These are phyloP conservation scores for Lyophyllum atratum DNA, from an alignment of 768 basidiomycete species.

Conservation along the genomic window DNA sequence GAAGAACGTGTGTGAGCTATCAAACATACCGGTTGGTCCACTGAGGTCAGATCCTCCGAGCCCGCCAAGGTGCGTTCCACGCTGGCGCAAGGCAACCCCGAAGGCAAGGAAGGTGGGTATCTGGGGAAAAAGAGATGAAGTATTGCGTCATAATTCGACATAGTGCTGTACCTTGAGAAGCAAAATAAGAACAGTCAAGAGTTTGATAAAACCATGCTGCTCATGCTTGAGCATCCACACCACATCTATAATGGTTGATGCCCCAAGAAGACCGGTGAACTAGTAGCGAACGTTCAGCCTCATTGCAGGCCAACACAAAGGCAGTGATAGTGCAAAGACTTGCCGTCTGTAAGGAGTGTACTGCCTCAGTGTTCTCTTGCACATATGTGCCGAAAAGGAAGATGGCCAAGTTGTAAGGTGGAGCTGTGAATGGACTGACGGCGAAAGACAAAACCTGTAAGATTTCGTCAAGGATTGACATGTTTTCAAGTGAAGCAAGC, in stretches of 20 bases:
- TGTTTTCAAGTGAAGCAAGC: not conserved
- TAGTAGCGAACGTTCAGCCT: conserved; percentile 25
- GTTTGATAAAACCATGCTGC: conserved; percentile 55
- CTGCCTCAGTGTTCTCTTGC: conserved; percentile 66
- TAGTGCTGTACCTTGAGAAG: conserved; percentile 54
- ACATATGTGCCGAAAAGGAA: conserved; percentile 78
- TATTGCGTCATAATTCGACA: not conserved
- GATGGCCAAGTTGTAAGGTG: conserved; percentile 80
- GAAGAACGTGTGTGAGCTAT: not conserved
- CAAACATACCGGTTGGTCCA: conserved; percentile 56
- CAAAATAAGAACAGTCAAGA: conserved; percentile 56
- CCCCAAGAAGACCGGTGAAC: conserved; percentile 67
- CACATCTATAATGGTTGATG: conserved; percentile 68
- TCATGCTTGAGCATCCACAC: conserved; percentile 64
- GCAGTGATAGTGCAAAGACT: conserved; percentile 15
- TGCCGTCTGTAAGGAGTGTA: conserved; percentile 67
- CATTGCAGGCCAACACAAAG: not conserved
- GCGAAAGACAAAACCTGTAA: conserved; percentile 62
- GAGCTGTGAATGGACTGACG: conserved; percentile 54
- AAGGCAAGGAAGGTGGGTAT: conserved; percentile 62
- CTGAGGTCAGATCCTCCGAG: conserved; percentile 46
- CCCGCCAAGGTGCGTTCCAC: conserved; percentile 57
- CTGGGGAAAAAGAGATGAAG: conserved; percentile 30
- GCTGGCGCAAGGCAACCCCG: conserved; percentile 52
- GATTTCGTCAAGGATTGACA: not conserved